A percentile compares a stretch with the other conserved stretches of the same genome.
Conservation (phyloP, 768 basidiomycete genomes). For the Lentinula guzmanii region DNA sequence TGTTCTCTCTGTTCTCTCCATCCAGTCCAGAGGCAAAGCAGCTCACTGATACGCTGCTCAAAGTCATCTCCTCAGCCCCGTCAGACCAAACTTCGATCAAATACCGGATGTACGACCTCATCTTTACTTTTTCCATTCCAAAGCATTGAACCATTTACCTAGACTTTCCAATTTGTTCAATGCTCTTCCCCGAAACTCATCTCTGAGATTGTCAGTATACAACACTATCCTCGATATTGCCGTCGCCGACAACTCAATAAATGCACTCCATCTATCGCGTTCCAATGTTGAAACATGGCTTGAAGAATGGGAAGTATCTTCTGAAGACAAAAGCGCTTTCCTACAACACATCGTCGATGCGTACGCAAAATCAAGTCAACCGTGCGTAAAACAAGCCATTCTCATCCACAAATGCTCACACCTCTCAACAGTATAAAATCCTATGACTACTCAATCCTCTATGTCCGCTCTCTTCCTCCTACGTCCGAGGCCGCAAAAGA, state of each 20-base stretch:
- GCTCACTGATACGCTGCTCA: constrained; percentile 43
- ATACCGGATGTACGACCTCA: constrained; percentile 64
- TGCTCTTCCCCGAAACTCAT: constrained; percentile 58
- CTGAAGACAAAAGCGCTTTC: constrained; percentile 60
- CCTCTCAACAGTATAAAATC: constrained; percentile 39
- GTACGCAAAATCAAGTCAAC: constrained; percentile 49
- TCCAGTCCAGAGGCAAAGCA: constrained; percentile 51
- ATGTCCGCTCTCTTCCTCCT: constrained; percentile 54
- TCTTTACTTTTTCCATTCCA: constrained; percentile 7
- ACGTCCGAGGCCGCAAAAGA: constrained; percentile 43
- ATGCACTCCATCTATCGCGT: constrained; percentile 52
- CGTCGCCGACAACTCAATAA: constrained; percentile 53
- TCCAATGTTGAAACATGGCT: constrained; percentile 71
- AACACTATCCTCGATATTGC: constrained; percentile 56
- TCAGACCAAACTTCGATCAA: constrained; percentile 52
- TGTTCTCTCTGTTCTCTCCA: constrained; percentile 52
- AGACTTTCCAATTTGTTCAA: constrained; percentile 85
- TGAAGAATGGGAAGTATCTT: constrained; percentile 63
- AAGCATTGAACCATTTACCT: constrained; percentile 8
- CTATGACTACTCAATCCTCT: constrained; percentile 60
- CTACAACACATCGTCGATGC: constrained; percentile 58
- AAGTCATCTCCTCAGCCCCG: constrained; percentile 48
- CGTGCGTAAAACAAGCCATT: constrained; percentile 35
- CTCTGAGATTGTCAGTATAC: constrained; percentile 60
- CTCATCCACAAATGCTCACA: background rate